phyloP scores from a whole-genome alignment of 2,329 filamentous ascomycete genomes.

The Paraphoma chrysanthemicola region DNA sequence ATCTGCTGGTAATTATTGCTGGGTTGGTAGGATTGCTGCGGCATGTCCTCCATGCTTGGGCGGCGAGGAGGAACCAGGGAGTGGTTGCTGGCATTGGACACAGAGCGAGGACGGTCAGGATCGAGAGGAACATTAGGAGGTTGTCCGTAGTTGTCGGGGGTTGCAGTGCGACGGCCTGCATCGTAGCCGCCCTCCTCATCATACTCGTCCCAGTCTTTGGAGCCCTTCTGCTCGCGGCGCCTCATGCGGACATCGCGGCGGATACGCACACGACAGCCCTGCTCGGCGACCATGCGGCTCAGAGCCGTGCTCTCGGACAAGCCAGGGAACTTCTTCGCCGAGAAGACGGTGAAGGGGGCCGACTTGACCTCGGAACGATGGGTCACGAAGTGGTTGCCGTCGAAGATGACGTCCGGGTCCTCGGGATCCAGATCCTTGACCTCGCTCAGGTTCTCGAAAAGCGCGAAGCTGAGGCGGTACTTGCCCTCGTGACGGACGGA shows the following conservation, averaged over 20 bases:
- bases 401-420: conserved; percentile 51
- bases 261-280: conserved; percentile 95
- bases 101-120: conserved; percentile 64
- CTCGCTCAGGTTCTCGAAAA: conserved; percentile 94
- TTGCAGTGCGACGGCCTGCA: conserved; percentile 57
- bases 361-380: conserved; percentile 93
- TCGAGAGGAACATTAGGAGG: conserved; percentile 46
- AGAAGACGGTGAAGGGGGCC: conserved; percentile 84
- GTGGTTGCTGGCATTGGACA: conserved; percentile 63
- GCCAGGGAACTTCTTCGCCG: conserved; percentile 98
- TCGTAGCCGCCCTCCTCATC: conserved; percentile 61
- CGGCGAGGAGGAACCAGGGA: conserved; percentile 50
- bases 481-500: conserved; percentile 95
- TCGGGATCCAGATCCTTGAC: conserved; percentile 75
- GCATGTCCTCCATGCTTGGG: conserved; percentile 55
- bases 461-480: conserved; percentile 88
- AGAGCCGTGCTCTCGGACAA: conserved; percentile 86
- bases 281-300: conserved; percentile 91
- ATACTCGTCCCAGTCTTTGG: conserved; percentile 71
- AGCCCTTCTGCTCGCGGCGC: conserved; percentile 75
- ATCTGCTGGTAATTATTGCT: conserved; percentile 47
- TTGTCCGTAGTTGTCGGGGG: conserved; percentile 57
- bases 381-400: conserved; percentile 67
- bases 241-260: conserved; percentile 93
- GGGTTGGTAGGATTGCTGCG: conserved; percentile 47